Conservation (phyloP, 306 rosid species). For the Castanea sativa region DNA sequence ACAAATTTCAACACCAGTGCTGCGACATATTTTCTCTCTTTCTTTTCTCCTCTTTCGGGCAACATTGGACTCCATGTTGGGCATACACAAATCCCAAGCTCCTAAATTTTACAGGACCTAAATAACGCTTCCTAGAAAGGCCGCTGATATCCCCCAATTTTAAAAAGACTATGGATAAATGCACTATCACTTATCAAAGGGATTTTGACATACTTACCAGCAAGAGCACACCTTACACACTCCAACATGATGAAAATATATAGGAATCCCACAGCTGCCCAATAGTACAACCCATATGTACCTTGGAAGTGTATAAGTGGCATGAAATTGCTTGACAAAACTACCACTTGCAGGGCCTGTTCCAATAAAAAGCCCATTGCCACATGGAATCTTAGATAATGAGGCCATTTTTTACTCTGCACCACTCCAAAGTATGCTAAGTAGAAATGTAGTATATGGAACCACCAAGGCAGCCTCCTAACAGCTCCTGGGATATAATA, state of each 20-base stretch:
- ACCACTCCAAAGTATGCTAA: slow-evolving; percentile 56
- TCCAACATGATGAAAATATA: slow-evolving; percentile 47
- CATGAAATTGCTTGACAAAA: slow-evolving; percentile 68
- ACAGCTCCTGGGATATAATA: slow-evolving; percentile 71
- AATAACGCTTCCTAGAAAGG: slow-evolving; percentile 45
- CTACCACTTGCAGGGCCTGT: slow-evolving; percentile 51
- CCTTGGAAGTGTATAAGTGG: slow-evolving; percentile 83
- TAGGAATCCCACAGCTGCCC: slow-evolving; percentile 64
- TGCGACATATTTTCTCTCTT: not conserved
- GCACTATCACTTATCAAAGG: slow-evolving; percentile 70
- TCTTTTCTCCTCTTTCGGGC: not conserved
- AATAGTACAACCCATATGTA: slow-evolving; percentile 63
- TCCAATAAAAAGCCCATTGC: slow-evolving; percentile 75
- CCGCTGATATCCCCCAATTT: slow-evolving; percentile 51
- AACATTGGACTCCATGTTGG: not conserved
- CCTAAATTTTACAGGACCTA: not conserved
- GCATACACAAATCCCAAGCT: not conserved
- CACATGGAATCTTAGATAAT: slow-evolving; percentile 64
- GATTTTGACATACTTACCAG: slow-evolving; percentile 63
- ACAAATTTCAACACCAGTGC: not conserved
- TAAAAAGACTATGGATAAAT: slow-evolving; percentile 55
- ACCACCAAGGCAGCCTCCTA: slow-evolving; percentile 67
- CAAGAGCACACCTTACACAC: slow-evolving; percentile 68
- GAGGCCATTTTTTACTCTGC: slow-evolving; percentile 60
- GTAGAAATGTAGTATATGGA: slow-evolving; percentile 57